Evolutionary conservation across 139 green algal genomes (phyloP), one percentile per base, ranked within the genome.

Genomic region (Tetraselmis striata): DNA sequence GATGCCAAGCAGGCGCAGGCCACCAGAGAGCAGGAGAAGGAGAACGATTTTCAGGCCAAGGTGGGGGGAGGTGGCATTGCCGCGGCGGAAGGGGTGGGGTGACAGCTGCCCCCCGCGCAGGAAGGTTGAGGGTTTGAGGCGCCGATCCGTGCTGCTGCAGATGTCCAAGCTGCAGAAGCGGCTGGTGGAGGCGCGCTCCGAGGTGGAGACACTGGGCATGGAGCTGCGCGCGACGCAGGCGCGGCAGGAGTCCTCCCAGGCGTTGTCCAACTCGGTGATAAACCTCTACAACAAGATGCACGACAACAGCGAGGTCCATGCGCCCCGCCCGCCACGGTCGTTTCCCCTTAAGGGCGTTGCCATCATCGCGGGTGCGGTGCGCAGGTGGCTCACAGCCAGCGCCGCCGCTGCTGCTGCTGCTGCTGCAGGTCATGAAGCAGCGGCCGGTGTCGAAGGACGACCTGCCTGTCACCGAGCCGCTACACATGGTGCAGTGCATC

Each of bases 151-250:
- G n/a, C n/a, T n/a, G n/a, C n/a, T 67, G 45, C 45, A 67, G 45
- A 67, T 67, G 45, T 5, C 45, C 5, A 67, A 67, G 45, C 45
- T 82, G 27, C 83, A 89, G 80, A 85, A 85, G 58, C 80, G 78
- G 0, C 31, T 30, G 77, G 77, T 86, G 85, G 77, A 86, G n/a
- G 78, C 77, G 28, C 45, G 45, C 45, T 67, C 45, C 18, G 45
- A 67, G 18, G 45, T 67, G 45, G 45, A 67, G 45, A 25, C 45
- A 67, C 45, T 67, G 45, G 45, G 45, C 5, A 67, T 67, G 45
- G 45, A 67, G 45, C 45, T 67, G 45, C 45, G 45, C 11, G 18
- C 45, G 11, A 67, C 45, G 45, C 45, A 67, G 45, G 45, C 45
- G 18, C 5, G 45, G 45, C 45, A 67, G 45, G 45, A 67, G 18